Evolutionary conservation across 768 basidiomycete species (phyloP), one percentile per base, ranked within the genome.

Genomic region (Kwoniella pini): DNA sequence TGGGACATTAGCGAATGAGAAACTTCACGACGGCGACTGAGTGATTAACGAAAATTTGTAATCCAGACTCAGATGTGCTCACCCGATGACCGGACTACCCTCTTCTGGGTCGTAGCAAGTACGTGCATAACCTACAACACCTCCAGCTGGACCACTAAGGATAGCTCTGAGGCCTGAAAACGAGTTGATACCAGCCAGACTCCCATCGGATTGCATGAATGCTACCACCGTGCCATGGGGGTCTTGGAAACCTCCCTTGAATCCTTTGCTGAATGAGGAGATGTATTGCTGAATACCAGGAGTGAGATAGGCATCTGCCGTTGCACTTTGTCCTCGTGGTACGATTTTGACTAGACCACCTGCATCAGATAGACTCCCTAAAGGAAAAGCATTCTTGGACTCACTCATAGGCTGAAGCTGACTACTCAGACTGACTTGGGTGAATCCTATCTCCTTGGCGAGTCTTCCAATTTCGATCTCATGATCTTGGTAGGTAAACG

Each of bases 141-240:
- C 94, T 2, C 94, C 94, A 0, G 94, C 95, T 0, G 94, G 95
- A 3, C 80, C 79, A 42, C 48, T 91, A 33, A 96, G 78, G 64
- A 97, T 93, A 67, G 89, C 91, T 82, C 93, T 93, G 67, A 97
- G 79, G 0, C 94, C 95, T 0, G 90, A 91, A 77, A 98, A 97
- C 69, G 89, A 88, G 56, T 84, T 79, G 52, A 65, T 64, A 28
- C 63, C 67, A 52, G 65, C 63, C 19, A 77, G 36, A 12, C 65
- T 64, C 38, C 73, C 95, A 71, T 98, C 94, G 57, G 88, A 90
- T 42, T 88, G 88, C 95, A 97, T 98, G 74, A 97, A 97, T 15
- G 60, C 43, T 13, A 72, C 19, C 44, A 27, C 39, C 57, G 51
- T n/a, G 10, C 50, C 50, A n/a, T 57, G 61, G 22, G 57, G 38